These are phyloP conservation scores for Cucurbita maxima DNA, from an alignment of 306 rosid genomes.

Conservation along the genomic window DNA sequence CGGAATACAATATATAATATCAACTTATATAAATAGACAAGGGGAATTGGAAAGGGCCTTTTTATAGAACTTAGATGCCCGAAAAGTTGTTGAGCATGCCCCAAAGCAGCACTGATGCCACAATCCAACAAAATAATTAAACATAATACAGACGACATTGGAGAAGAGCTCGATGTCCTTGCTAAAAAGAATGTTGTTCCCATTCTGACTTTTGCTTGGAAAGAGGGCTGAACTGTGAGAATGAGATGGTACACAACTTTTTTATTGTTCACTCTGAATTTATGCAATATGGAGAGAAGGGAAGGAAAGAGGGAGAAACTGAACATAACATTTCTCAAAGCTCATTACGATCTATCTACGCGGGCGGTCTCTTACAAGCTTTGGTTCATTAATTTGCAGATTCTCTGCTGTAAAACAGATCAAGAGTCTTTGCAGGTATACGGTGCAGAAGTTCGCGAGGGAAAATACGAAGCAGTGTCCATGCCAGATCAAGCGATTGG, in stretches of 20 bases:
- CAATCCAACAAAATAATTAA: conserved; percentile 5
- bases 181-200: neutral
- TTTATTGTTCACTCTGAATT: conserved; percentile 1
- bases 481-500: conserved; percentile 96
- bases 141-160: conserved; percentile 1
- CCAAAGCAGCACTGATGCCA: neutral
- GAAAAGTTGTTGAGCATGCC: neutral
- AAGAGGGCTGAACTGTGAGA: neutral
- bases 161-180: conserved; percentile 4
- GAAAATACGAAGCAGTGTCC: conserved; percentile 95
- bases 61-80: neutral
- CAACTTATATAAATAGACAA: conserved; percentile 5
- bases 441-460: conserved; percentile 99
- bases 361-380: conserved; percentile 5
- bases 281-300: neutral
- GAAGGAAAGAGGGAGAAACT: neutral
- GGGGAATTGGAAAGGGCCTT: neutral
- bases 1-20: neutral
- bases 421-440: conserved; percentile 95
- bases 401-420: conserved; percentile 79
- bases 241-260: neutral
- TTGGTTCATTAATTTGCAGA: conserved; percentile 47
- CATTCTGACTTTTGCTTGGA: neutral
- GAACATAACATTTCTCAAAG: neutral
- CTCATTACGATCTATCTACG: conserved; percentile 7